Conservation (phyloP, 129 eudicot species). For the Kitagawia praeruptora region DNA sequence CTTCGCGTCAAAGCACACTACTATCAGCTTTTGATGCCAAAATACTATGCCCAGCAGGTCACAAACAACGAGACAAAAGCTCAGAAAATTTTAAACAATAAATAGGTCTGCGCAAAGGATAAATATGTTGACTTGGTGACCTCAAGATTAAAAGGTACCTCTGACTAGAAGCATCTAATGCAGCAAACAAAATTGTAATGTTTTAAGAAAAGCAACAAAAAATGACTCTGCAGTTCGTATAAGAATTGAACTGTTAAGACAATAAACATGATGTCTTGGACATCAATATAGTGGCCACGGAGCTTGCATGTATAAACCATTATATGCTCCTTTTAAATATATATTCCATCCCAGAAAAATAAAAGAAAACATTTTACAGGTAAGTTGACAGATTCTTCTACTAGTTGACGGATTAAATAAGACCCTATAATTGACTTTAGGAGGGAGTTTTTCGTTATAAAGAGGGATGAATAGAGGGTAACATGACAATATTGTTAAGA, state of each 20-base stretch:
- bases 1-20: not conserved
- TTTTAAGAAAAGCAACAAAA: not conserved
- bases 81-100: not conserved
- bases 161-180: not conserved
- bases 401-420: not conserved
- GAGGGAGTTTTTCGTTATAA: not conserved
- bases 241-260: not conserved
- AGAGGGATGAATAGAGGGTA: not conserved
- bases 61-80: not conserved
- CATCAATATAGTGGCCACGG: not conserved
- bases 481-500: not conserved
- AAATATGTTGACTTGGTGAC: not conserved
- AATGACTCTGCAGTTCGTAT: not conserved
- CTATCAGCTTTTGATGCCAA: not conserved
- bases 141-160: not conserved
- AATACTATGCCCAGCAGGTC: not conserved
- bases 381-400: not conserved
- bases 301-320: not conserved
- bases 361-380: not conserved
- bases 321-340: not conserved
- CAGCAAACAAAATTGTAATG: not conserved
- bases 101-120: not conserved
- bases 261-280: not conserved
- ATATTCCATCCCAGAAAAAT: not conserved
- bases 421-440: not conserved